These are phyloP conservation scores for Aspergillus sp. DNA, from an alignment of 2,329 filamentous ascomycete species.

Conservation along the genomic window DNA sequence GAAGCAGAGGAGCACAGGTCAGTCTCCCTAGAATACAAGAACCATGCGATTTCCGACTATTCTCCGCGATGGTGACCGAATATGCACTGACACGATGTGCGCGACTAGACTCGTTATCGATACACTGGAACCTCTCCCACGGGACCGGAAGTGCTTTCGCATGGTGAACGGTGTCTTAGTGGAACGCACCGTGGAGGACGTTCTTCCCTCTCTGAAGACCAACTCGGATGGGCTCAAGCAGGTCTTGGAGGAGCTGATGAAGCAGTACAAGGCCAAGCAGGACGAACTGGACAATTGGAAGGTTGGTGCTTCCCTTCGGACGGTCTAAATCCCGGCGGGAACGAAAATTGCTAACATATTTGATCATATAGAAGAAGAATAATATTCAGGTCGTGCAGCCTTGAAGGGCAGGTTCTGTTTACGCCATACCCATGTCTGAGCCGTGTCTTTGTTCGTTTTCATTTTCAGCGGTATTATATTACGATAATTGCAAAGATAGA, in stretches of 20 bases:
- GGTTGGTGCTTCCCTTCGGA: conserved; percentile 50
- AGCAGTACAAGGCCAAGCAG: conserved; percentile 94
- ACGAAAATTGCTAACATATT: conserved; percentile 5
- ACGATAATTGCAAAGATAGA: neutral
- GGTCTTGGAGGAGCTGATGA: conserved; percentile 88
- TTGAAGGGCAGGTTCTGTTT: neutral
- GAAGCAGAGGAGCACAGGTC: conserved; percentile 98
- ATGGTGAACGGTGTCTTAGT: conserved; percentile 97
- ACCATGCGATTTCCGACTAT: neutral
- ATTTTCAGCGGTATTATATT: neutral
- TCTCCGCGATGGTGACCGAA: no score
- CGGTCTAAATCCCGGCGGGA: no score
- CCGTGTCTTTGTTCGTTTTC: neutral
- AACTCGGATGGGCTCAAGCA: conserved; percentile 93
- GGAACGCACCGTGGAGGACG: conserved; percentile 89
- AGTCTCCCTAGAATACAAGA: conserved; percentile 30
- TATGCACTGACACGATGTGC: conserved; percentile 15
- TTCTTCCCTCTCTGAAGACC: conserved; percentile 84
- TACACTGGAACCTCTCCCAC: conserved; percentile 76
- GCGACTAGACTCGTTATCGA: conserved; percentile 79
- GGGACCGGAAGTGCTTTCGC: conserved; percentile 93
- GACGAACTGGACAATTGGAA: conserved; percentile 98
- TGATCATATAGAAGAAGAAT: conserved; percentile 44
- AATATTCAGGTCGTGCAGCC: conserved; percentile 50
- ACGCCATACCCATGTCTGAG: neutral